These are phyloP conservation scores for Tuber calosporum DNA, from an alignment of 495 filamentous ascomycete genomes.

Conservation along the genomic window DNA sequence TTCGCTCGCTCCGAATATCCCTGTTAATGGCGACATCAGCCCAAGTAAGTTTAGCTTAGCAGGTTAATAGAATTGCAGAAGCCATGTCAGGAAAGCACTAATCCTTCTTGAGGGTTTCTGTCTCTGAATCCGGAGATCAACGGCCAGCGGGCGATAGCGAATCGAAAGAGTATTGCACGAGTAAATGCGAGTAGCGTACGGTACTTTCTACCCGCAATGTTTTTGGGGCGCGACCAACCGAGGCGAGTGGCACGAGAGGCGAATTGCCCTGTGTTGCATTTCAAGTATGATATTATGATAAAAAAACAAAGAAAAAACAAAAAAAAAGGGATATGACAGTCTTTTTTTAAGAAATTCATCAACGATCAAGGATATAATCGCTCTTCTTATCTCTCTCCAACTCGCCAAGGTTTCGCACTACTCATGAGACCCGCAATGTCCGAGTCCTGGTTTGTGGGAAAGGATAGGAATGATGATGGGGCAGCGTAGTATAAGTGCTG, in stretches of 20 bases:
- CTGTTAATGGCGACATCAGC: no score
- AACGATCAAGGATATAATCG: background rate
- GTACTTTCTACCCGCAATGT: background rate
- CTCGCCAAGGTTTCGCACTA: background rate
- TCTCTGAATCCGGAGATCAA: no score
- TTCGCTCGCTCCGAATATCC: no score
- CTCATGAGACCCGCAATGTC: background rate
- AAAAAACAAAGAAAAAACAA: no score
- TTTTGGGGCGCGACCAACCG: background rate
- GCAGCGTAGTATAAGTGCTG: background rate
- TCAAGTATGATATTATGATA: no score
- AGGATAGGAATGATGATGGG: background rate
- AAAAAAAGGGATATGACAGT: background rate
- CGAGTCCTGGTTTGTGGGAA: background rate
- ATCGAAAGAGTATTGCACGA: no score
- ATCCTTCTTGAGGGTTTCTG: no score
- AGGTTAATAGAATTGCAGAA: no score
- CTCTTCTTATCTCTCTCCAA: background rate
- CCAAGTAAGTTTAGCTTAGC: no score
- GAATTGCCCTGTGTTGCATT: background rate
- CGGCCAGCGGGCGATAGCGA: no score
- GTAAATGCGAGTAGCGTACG: no score
- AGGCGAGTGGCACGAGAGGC: background rate
- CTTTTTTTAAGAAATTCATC: background rate
- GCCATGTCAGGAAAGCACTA: no score